phyloP scores from a whole-genome alignment of 805 yeast species.

The Cyberlindnera maclurae region DNA sequence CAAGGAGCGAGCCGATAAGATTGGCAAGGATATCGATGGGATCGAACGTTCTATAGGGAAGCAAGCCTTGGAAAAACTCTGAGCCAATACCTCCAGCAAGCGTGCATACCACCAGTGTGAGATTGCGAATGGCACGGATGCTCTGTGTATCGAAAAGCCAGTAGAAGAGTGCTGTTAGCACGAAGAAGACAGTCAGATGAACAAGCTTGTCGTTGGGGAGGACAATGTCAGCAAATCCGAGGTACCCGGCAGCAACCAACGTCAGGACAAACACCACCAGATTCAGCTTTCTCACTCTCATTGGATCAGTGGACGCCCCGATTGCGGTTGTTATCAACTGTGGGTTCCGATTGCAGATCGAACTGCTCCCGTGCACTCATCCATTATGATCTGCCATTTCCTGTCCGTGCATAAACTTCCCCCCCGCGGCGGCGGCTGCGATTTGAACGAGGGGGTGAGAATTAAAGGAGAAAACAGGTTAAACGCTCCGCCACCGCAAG shows the following conservation, averaged over 20 bases:
- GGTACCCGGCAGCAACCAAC: constrained; percentile 22
- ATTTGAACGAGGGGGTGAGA: no score
- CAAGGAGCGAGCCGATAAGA: constrained; percentile 23
- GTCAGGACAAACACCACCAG: constrained; percentile 30
- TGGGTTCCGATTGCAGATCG: no score
- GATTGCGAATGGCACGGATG: constrained; percentile 24
- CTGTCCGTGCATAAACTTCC: no score
- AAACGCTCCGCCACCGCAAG: no score
- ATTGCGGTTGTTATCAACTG: no score
- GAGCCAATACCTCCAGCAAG: constrained; percentile 41
- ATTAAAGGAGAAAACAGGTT: no score
- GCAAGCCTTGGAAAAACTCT: constrained; percentile 42
- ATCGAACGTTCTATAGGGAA: constrained; percentile 44
- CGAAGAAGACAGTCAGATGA: constrained; percentile 40
- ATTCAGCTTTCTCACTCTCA: constrained; percentile 25
- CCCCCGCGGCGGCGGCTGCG: no score
- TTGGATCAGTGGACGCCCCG: constrained; percentile 1
- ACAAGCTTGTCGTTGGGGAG: constrained; percentile 43
- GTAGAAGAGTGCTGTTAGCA: constrained; percentile 43
- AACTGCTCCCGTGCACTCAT: no score
- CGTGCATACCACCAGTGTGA: constrained; percentile 38
- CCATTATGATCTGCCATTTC: no score
- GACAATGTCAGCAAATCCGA: constrained; percentile 29
- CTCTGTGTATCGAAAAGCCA: constrained; percentile 34
- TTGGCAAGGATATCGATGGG: constrained; percentile 36